Evolutionary conservation across 1,139 yeast genomes (phyloP).

Genomic region (Groenewaldozyma auringiensis): DNA sequence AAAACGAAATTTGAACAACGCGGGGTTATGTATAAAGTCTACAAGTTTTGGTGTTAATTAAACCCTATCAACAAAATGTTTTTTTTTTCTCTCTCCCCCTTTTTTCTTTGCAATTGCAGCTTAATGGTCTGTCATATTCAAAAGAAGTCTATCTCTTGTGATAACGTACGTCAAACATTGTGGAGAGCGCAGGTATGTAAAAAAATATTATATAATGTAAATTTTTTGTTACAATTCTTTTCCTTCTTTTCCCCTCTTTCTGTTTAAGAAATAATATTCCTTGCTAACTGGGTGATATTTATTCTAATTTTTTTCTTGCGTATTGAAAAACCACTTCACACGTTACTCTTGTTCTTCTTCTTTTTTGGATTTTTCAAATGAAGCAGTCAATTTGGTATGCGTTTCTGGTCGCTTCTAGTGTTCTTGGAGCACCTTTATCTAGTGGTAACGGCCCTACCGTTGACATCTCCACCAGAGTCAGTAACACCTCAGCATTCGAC

Average conservation of each 20-base stretch:
- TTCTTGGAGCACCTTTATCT: background rate
- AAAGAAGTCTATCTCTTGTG: too few species aligned
- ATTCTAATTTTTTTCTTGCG: too few species aligned
- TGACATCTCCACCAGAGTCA: too few species aligned
- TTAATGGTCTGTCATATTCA: too few species aligned
- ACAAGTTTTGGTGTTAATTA: constrained; percentile 39
- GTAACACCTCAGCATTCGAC: too few species aligned
- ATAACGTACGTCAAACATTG: too few species aligned
- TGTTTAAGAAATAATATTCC: background rate
- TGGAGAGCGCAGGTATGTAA: too few species aligned
- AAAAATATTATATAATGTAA: background rate
- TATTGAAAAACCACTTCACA: too few species aligned
- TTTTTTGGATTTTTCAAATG: background rate
- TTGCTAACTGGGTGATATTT: background rate
- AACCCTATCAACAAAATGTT: background rate
- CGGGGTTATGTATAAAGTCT: constrained; percentile 33
- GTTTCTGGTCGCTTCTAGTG: background rate
- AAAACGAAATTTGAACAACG: constrained; percentile 30
- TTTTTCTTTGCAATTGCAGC: too few species aligned
- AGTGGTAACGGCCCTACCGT: background rate
- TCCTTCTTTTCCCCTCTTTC: too few species aligned
- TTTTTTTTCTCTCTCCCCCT: background rate
- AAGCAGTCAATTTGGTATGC: background rate
- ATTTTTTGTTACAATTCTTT: background rate
- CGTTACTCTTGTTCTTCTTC: too few species aligned